Conservation (phyloP, 2,329 filamentous ascomycete genomes). For the Xenoacremonium recifei region DNA sequence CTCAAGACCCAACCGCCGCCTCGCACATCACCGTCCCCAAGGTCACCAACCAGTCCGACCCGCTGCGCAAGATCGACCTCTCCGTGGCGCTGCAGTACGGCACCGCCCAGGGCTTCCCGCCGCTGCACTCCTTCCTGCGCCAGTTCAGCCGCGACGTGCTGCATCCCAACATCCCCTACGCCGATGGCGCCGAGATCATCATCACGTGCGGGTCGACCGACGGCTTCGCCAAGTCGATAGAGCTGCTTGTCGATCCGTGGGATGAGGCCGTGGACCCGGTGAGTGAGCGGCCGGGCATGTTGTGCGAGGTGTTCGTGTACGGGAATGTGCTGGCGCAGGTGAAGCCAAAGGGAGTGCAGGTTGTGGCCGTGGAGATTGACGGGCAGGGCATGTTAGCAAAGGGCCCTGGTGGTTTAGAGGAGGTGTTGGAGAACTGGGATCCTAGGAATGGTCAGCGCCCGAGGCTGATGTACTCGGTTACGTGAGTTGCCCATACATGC, state of each 20-base stretch:
- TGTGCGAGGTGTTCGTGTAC: slow-evolving; percentile 81
- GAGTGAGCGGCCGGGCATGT: slow-evolving; percentile 68
- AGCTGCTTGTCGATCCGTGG: slow-evolving; percentile 77
- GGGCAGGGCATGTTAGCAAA: slow-evolving; percentile 73
- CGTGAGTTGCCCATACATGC: slow-evolving; percentile 51
- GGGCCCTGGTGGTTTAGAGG: slow-evolving; percentile 71
- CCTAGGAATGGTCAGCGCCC: slow-evolving; percentile 69
- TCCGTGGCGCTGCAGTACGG: slow-evolving; percentile 85
- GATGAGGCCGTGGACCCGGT: slow-evolving; percentile 64
- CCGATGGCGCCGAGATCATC: slow-evolving; percentile 71
- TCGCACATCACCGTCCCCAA: slow-evolving; percentile 71
- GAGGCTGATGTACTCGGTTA: slow-evolving; percentile 86
- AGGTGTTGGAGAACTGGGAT: slow-evolving; percentile 84
- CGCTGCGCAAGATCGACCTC: slow-evolving; percentile 72
- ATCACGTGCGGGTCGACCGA: slow-evolving; percentile 83
- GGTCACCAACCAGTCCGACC: slow-evolving; percentile 54
- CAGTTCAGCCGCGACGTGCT: slow-evolving; percentile 75
- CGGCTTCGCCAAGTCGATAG: slow-evolving; percentile 75
- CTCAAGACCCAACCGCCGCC: slow-evolving; percentile 34
- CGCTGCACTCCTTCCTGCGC: slow-evolving; percentile 73
- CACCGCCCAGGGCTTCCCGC: slow-evolving; percentile 75
- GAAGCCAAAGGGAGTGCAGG: slow-evolving; percentile 66
- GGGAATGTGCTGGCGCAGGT: slow-evolving; percentile 71
- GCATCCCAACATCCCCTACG: slow-evolving; percentile 80
- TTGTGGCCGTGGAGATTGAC: slow-evolving; percentile 74